A percentile compares a stretch with the other conserved stretches of the same genome.
Evolutionary conservation across 306 rosid genomes (phyloP).

Genomic region (Medicago lupulina): DNA sequence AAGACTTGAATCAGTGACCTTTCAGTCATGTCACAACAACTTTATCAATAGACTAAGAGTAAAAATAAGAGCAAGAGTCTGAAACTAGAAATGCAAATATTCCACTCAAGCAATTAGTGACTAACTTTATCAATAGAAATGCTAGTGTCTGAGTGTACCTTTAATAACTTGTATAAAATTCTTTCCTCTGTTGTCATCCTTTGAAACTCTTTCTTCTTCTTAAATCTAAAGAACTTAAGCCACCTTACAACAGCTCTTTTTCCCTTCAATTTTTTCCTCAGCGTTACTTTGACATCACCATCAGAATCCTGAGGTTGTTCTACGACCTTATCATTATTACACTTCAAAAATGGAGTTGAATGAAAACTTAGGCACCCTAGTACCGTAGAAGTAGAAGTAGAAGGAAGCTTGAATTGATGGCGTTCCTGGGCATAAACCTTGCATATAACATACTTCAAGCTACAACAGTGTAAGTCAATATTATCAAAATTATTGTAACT

Average conservation of each 20-base stretch:
- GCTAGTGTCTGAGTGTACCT: conserved; percentile 69
- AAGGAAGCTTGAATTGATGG: conserved; percentile 7
- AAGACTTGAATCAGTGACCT: too few relatives aligned
- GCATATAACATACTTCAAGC: conserved; percentile 56
- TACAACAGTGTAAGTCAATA: too few relatives aligned
- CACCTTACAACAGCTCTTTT: conserved; percentile 91
- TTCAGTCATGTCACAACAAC: too few relatives aligned
- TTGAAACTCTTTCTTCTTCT: conserved; percentile 79
- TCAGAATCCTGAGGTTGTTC: conserved; percentile 43
- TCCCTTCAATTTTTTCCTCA: conserved; percentile 76
- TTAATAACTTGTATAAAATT: conserved; percentile 64
- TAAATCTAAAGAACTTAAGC: conserved; percentile 84
- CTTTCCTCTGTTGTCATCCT: conserved; percentile 91
- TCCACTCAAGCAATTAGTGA: too few relatives aligned
- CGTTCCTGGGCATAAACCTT: conserved; percentile 35
- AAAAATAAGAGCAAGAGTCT: too few relatives aligned
- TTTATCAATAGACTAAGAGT: too few relatives aligned
- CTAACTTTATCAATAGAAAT: not conserved
- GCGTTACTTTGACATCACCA: conserved; percentile 48
- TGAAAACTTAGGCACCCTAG: conserved; percentile 56
- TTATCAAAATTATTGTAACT: too few relatives aligned
- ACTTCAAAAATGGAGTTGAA: conserved; percentile 46
- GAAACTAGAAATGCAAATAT: too few relatives aligned
- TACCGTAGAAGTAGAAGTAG: conserved; percentile 3
- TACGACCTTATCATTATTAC: conserved; percentile 46